Evolutionary conservation across 108 stramenopile species (phyloP).

Genomic region (Nitzschia sp.): DNA sequence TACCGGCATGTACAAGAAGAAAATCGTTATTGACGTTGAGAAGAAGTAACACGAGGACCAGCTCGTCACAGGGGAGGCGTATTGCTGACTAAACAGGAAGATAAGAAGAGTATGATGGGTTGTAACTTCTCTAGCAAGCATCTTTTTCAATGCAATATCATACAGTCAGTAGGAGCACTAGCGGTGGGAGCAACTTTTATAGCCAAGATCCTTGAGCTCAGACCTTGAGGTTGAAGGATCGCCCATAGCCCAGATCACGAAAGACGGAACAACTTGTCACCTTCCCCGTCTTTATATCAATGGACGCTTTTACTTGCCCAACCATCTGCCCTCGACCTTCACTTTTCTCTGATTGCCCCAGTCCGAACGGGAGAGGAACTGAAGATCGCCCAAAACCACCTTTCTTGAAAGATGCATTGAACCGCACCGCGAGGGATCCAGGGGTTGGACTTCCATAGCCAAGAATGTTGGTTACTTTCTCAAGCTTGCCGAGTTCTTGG

Average conservation of each 20-base stretch:
- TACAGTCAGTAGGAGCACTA: too few species aligned
- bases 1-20: constrained; percentile 44
- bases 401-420: constrained; percentile 83
- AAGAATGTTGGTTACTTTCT: constrained; percentile 66
- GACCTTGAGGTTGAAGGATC: constrained; percentile 75
- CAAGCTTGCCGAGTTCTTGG: constrained; percentile 67
- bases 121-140: background rate
- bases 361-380: constrained; percentile 73
- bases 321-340: constrained; percentile 86
- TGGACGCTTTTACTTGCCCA: constrained; percentile 83
- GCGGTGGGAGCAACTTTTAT: background rate
- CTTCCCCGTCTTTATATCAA: constrained; percentile 66
- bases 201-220: constrained; percentile 15
- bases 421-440: constrained; percentile 69
- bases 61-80: background rate
- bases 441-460: constrained; percentile 68
- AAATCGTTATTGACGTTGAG: constrained; percentile 31
- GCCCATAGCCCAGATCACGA: constrained; percentile 87
- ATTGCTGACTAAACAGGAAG: background rate
- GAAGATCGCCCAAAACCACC: constrained; percentile 56
- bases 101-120: background rate
- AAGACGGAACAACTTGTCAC: constrained; percentile 70
- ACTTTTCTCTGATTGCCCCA: constrained; percentile 65
- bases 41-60: background rate
- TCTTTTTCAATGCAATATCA: background rate